A percentile compares a stretch with the other conserved stretches of the same genome.
phyloP scores from a whole-genome alignment of 176 grass and related monocot genomes.

The Olyra latifolia region DNA sequence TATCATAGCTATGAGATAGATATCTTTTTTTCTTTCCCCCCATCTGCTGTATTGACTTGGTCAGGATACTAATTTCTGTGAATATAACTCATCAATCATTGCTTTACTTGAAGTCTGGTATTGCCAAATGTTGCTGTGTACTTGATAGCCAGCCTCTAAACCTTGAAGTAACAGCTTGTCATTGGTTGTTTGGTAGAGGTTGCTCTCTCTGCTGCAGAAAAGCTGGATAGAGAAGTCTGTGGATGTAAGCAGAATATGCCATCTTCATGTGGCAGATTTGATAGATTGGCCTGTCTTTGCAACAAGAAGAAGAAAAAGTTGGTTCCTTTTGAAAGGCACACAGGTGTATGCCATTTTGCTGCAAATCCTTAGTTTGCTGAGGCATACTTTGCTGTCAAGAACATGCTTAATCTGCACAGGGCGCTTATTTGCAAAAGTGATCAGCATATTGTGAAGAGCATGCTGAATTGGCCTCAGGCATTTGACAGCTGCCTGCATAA shows the following conservation, averaged over 20 bases:
- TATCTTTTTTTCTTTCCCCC: not conserved
- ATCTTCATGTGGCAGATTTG: constrained; percentile 12
- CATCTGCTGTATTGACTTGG: constrained; percentile 41
- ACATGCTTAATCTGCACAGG: not conserved
- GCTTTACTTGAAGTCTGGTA: constrained; percentile 21
- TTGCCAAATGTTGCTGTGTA: constrained; percentile 31
- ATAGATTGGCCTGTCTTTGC: not conserved
- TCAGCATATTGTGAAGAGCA: constrained; percentile 13
- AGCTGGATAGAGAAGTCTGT: constrained; percentile 26
- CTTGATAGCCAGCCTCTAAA: constrained; percentile 14
- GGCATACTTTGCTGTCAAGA: constrained; percentile 1
- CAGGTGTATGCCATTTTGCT: constrained; percentile 22
- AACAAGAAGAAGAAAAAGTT: not conserved
- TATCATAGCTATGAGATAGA: constrained; percentile 49
- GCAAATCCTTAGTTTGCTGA: constrained; percentile 26
- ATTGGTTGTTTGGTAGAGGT: constrained; percentile 25
- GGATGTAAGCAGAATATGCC: constrained; percentile 42
- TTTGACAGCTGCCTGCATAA: constrained; percentile 34
- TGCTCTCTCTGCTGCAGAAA: constrained; percentile 29
- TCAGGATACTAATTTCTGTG: constrained; percentile 65
- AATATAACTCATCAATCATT: constrained; percentile 68
- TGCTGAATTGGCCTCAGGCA: constrained; percentile 32
- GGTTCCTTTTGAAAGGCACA: constrained; percentile 32
- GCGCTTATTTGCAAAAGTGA: constrained; percentile 7
- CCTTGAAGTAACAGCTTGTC: constrained; percentile 37